These are phyloP conservation scores for Epichloe typhina DNA, from an alignment of 2,329 filamentous ascomycete genomes.

Conservation along the genomic window DNA sequence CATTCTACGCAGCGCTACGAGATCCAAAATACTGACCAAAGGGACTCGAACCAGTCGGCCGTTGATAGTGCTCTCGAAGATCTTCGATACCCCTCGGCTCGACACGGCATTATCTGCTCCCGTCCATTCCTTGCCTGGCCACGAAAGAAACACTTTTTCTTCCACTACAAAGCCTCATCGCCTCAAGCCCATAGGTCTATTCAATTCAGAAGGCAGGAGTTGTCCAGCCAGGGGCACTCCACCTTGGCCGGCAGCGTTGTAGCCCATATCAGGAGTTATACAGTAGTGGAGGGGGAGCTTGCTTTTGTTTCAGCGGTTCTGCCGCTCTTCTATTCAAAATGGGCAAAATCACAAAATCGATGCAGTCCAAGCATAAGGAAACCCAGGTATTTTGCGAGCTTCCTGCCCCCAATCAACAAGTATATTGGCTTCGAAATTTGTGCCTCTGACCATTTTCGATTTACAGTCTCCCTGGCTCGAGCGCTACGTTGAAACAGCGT, in stretches of 20 bases:
- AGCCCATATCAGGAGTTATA: slow-evolving; percentile 24
- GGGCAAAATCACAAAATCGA: slow-evolving; percentile 55
- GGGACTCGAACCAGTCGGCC: not conserved
- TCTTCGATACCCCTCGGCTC: not conserved
- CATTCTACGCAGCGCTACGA: not conserved
- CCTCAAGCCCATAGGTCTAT: not conserved
- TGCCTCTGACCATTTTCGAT: not conserved
- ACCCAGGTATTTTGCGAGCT: slow-evolving; percentile 39
- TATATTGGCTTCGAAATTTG: not conserved
- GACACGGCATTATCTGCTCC: not conserved
- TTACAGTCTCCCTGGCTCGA: slow-evolving; percentile 73
- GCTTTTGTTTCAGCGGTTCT: slow-evolving; percentile 36
- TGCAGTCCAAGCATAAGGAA: slow-evolving; percentile 55
- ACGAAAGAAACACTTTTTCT: not conserved
- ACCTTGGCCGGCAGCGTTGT: slow-evolving; percentile 23
- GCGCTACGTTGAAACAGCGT: slow-evolving; percentile 62
- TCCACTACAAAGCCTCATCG: not conserved
- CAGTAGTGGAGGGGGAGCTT: slow-evolving; percentile 44
- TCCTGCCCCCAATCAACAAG: not conserved
- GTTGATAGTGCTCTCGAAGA: not conserved
- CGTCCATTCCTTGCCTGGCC: not conserved
- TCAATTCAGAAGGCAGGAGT: slow-evolving; percentile 11
- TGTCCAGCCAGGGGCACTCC: slow-evolving; percentile 21
- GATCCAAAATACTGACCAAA: not conserved
- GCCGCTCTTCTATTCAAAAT: slow-evolving; percentile 47